These are phyloP conservation scores for Brassica nigra DNA, from an alignment of 345 rosid species.

Conservation along the genomic window DNA sequence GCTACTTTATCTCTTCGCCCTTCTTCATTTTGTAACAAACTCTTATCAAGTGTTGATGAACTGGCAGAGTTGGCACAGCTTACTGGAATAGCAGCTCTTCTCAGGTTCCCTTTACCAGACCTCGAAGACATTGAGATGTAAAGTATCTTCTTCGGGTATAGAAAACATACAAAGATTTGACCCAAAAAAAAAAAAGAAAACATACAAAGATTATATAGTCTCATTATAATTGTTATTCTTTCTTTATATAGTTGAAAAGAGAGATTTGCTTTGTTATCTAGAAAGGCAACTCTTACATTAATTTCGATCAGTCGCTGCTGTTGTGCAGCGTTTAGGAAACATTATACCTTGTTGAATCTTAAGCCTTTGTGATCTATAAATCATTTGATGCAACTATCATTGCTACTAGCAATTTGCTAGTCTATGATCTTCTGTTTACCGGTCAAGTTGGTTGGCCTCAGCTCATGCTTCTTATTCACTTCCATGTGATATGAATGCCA, in stretches of 20 bases:
- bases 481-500: neutral
- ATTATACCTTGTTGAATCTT: neutral
- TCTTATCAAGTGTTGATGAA: constrained; percentile 3
- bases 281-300: neutral
- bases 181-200: neutral
- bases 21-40: neutral
- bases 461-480: neutral
- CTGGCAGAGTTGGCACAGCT: constrained; percentile 73
- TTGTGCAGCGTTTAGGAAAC: neutral
- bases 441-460: neutral
- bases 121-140: constrained; percentile 97
- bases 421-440: neutral
- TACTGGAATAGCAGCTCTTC: constrained; percentile 94
- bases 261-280: neutral
- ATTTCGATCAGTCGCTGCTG: neutral
- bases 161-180: neutral
- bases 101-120: constrained; percentile 92
- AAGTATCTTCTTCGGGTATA: constrained; percentile 1
- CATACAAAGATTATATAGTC: neutral
- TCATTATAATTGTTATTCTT: neutral
- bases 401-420: no score
- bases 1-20: neutral
- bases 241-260: neutral
- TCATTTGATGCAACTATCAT: neutral
- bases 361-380: neutral